Percentiles rank a stretch among this genome's conserved stretches.
Conservation (phyloP, 2,329 filamentous ascomycete species). For the Colletotrichum tofieldiae region DNA sequence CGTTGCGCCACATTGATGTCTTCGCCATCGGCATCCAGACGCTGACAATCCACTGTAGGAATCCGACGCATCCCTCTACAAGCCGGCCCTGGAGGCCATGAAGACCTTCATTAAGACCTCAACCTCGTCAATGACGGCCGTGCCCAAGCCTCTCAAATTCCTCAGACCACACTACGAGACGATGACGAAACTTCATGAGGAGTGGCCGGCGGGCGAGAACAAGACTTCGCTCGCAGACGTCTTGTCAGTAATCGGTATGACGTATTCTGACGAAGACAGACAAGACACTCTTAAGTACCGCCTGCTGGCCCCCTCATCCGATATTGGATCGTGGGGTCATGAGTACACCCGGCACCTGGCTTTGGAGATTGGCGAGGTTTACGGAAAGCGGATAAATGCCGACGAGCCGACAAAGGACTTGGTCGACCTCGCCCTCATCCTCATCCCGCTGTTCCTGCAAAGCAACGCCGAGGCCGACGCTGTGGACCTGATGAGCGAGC, state of each 20-base stretch:
- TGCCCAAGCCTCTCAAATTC: slow-evolving; percentile 98
- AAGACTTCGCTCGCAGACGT: slow-evolving; percentile 95
- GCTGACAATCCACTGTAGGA: slow-evolving; percentile 70
- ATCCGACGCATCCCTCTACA: slow-evolving; percentile 88
- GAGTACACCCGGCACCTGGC: slow-evolving; percentile 98
- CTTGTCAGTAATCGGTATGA: slow-evolving; percentile 98
- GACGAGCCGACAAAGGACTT: slow-evolving; percentile 90
- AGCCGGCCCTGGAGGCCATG: slow-evolving; percentile 93
- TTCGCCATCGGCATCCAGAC: background rate
- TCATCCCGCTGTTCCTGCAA: slow-evolving; percentile 95
- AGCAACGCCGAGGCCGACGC: slow-evolving; percentile 99
- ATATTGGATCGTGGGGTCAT: slow-evolving; percentile 97
- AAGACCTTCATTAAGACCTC: slow-evolving; percentile 99
- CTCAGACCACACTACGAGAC: slow-evolving; percentile 96
- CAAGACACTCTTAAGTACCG: slow-evolving; percentile 97
- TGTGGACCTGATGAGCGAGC: slow-evolving; percentile 95
- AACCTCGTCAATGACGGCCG: slow-evolving; percentile 99
- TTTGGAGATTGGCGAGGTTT: slow-evolving; percentile 95
- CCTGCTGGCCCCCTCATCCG: slow-evolving; percentile 88
- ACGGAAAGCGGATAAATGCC: slow-evolving; percentile 86
- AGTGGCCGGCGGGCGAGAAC: slow-evolving; percentile 87
- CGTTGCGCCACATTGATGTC: slow-evolving; percentile 43
- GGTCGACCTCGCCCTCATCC: slow-evolving; percentile 84
- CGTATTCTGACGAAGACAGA: slow-evolving; percentile 95
- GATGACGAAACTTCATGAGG: slow-evolving; percentile 88